Evolutionary conservation across 2,329 filamentous ascomycete species (phyloP), one percentile per base, ranked within the genome.

Genomic region (Parascedosporium putredinis): DNA sequence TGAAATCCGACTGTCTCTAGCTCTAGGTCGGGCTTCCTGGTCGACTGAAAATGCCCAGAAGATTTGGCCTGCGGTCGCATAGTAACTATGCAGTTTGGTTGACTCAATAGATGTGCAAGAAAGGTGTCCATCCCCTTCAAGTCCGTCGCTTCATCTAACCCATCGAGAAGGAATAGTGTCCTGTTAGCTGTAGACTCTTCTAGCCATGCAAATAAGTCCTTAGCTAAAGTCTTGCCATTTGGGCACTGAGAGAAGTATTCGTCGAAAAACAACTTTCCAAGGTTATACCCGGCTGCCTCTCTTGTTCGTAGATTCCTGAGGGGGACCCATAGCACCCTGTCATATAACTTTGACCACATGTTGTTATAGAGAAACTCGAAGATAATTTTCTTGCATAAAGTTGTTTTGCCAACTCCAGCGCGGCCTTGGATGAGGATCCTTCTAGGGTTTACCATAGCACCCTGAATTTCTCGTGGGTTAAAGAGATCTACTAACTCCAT

Each of bases 61-160:
- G n/a, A n/a, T n/a, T n/a, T n/a, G n/a, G n/a, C n/a, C n/a, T 46
- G 27, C 7, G 44, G 44, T 5, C 44, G 44, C 7, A 24, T 3
- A 4, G 44, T 46, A 18, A 46, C 20, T 7, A 27, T 46, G 14
- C 25, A 2, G n/a, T 46, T 46, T 5, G 22, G 22, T n/a, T 59
- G 58, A 10, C 60, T 57, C 8, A 69, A 53, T 18, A 70, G 59
- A 3, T 53, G 2, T 9, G 51, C 7, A 10, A 69, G 54, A 27
- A 65, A 59, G n/a, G 33, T 4, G 20, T 47, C 5, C 5, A 52
- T 29, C 6, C 12, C 14, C 4, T 46, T 34, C 22, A 60, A 45
- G 5, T 57, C 55, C 1, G 56, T 59, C 5, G 71, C 55, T 60
- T 73, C 69, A 47, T 73, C 69, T 12, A 71, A 51, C 3, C 69